Percentiles rank a stretch among this genome's conserved stretches.
Conservation (phyloP, 805 yeast genomes). For the Candida ponderosae region DNA sequence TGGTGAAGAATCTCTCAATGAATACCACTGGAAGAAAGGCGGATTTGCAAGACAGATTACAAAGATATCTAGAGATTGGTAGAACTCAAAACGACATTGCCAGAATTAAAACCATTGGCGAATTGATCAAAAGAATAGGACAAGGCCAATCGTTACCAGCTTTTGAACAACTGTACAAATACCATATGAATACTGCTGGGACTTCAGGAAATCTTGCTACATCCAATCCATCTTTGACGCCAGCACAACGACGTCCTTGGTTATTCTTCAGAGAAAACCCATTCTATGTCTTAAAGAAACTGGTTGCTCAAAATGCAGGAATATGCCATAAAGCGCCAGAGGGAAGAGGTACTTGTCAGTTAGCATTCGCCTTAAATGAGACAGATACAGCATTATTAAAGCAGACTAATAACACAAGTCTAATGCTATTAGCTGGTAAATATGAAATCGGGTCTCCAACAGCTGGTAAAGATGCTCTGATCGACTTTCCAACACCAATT, state of each 20-base stretch:
- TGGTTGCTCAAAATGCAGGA: conserved; percentile 42
- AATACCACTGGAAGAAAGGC: conserved; percentile 52
- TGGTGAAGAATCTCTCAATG: conserved; percentile 43
- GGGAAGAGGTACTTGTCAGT: conserved; percentile 36
- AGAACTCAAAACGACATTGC: conserved; percentile 29
- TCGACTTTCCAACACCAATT: conserved; percentile 66
- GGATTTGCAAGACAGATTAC: conserved; percentile 48
- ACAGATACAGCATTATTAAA: conserved; percentile 33
- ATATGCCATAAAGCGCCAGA: conserved; percentile 31
- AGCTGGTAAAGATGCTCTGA: conserved; percentile 20
- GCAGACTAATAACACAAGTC: conserved; percentile 21
- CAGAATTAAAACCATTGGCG: conserved; percentile 36
- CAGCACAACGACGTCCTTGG: conserved; percentile 32
- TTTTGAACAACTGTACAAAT: conserved; percentile 22
- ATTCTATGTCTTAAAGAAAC: conserved; percentile 42
- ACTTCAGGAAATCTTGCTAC: too few species aligned
- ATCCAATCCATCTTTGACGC: conserved; percentile 6
- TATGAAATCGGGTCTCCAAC: conserved; percentile 16
- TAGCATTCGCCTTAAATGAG: conserved; percentile 34
- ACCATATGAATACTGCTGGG: too few species aligned
- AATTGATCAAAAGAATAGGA: conserved; percentile 29
- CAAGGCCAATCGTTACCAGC: conserved; percentile 30
- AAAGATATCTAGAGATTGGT: conserved; percentile 36
- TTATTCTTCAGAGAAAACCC: conserved; percentile 46
- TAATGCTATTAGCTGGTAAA: conserved; percentile 53